Evolutionary conservation across 139 green algal species (phyloP).

Genomic region (Tetradesmus lagerheimii): DNA sequence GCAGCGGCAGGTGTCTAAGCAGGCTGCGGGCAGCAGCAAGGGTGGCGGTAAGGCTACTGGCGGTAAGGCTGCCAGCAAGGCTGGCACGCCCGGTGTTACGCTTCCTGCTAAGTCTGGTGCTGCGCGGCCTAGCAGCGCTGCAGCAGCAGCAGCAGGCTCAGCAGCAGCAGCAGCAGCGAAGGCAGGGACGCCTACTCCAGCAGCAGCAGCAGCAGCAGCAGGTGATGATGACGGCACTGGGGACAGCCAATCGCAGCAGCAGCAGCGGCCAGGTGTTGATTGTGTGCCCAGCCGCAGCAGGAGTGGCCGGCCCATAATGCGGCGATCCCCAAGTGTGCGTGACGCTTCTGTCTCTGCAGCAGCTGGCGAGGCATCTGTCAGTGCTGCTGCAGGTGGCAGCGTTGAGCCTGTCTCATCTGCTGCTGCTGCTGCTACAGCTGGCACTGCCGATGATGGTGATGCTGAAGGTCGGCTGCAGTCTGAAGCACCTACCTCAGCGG

Average conservation of each 20-base stretch:
- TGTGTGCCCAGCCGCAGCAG: slow-evolving; percentile 15
- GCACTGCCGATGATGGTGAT: neutral
- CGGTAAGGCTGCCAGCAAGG: neutral
- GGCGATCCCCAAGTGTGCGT: neutral
- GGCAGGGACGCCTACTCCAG: neutral
- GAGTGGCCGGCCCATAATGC: slow-evolving; percentile 7
- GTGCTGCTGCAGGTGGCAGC: neutral
- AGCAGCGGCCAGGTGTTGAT: neutral
- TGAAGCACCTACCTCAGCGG: neutral
- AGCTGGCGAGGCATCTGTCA: neutral
- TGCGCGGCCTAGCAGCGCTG: neutral
- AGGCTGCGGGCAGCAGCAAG: neutral
- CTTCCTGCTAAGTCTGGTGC: neutral
- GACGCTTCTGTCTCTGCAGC: neutral
- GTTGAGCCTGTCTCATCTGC: neutral
- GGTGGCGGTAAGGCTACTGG: neutral
- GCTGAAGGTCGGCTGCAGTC: neutral
- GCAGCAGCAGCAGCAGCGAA: neutral
- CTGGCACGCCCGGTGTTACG: neutral
- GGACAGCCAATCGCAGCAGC: neutral
- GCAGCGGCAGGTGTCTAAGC: neutral
- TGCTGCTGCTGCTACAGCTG: neutral
- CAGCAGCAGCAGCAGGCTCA: neutral
- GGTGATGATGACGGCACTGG: neutral
- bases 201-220: slow-evolving; percentile 29